phyloP scores from a whole-genome alignment of 1,139 yeast species.

The Pneumocystis oryctolagi region DNA sequence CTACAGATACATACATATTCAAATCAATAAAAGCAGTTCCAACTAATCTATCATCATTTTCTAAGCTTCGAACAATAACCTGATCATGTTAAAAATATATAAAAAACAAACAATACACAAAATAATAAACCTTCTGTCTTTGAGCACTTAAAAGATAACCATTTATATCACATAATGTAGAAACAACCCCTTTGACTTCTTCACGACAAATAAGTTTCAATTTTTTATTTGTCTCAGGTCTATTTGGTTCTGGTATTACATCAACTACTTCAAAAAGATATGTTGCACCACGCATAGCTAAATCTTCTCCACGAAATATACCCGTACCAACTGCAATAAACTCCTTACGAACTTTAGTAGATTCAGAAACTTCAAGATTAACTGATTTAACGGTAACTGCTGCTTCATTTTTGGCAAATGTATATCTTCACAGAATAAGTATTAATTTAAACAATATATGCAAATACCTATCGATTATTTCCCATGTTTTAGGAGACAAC shows the following conservation, averaged over 20 bases:
- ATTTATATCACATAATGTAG: slow-evolving; percentile 62
- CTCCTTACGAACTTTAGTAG: slow-evolving; percentile 47
- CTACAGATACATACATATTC: slow-evolving; percentile 61
- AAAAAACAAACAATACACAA: slow-evolving; percentile 10
- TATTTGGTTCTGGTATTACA: slow-evolving; percentile 80
- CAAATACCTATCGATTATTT: slow-evolving; percentile 48
- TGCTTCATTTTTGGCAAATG: slow-evolving; percentile 52
- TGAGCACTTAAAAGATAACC: slow-evolving; percentile 77
- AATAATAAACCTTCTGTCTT: slow-evolving; percentile 51
- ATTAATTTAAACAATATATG: background rate
- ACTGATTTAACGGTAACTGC: slow-evolving; percentile 46
- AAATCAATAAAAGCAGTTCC: slow-evolving; percentile 92
- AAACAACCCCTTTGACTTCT: slow-evolving; percentile 71
- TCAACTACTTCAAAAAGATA: slow-evolving; percentile 62
- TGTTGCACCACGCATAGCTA: slow-evolving; percentile 67
- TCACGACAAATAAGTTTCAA: slow-evolving; percentile 65
- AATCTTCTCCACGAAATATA: slow-evolving; percentile 63
- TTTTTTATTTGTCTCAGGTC: slow-evolving; percentile 70
- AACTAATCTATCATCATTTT: slow-evolving; percentile 61
- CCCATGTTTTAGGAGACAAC: slow-evolving; percentile 64
- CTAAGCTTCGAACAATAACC: slow-evolving; percentile 47
- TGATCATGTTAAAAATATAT: slow-evolving; percentile 25
- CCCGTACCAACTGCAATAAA: slow-evolving; percentile 70
- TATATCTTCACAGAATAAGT: slow-evolving; percentile 17
- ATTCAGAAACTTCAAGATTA: slow-evolving; percentile 38